Evolutionary conservation across 108 stramenopile species (phyloP), one percentile per base, ranked within the genome.

Genomic region (Pseudonitzschia delicatissima): DNA sequence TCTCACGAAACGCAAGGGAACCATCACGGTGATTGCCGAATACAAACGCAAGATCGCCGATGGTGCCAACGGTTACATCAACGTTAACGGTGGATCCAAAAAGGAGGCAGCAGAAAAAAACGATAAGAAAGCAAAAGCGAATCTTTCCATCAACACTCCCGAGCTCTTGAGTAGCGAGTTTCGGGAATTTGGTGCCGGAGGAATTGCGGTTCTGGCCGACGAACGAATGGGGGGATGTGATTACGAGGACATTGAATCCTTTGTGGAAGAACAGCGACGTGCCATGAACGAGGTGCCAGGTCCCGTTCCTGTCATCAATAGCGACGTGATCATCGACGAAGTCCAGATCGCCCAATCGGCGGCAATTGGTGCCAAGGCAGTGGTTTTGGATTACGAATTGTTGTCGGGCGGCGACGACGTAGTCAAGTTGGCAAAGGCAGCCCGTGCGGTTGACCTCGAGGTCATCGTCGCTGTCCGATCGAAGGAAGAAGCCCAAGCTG

Each of bases 1-100:
- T 23, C 68, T 93, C 31, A 93, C 92, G n/a, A 71, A 73, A 69
- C 87, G 92, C 6, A 82, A 78, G 67, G 90, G 93, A 21, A 94
- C 93, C 61, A 78, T 94, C 68, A 81, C 90, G 27, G 79, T 94
- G 17, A 89, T 94, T 66, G 93, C 90, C 28, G 93, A 94, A 79
- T 94, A 87, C 82, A 91, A 90, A 69, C 82, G 90, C 51, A 91
- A 74, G 37, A 34, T 74, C 12, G 39, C 58, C 36, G 70, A 71
- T 28, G 51, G 59, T 0, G 44, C 50, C 23, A 62, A 63, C 36
- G 60, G 53, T 2, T 55, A 55, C 32, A 62, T 42, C 0, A 37
- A 40, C 4, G 61, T 45, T 5, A 62, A 62, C 27, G 35, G 32
- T 0, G 53, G 53, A 5, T 49, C 45, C n/a, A 31, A 47, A n/a